Evolutionary conservation across 805 yeast genomes (phyloP), one percentile per base, ranked within the genome.

Genomic region (Yarrowia bubula): DNA sequence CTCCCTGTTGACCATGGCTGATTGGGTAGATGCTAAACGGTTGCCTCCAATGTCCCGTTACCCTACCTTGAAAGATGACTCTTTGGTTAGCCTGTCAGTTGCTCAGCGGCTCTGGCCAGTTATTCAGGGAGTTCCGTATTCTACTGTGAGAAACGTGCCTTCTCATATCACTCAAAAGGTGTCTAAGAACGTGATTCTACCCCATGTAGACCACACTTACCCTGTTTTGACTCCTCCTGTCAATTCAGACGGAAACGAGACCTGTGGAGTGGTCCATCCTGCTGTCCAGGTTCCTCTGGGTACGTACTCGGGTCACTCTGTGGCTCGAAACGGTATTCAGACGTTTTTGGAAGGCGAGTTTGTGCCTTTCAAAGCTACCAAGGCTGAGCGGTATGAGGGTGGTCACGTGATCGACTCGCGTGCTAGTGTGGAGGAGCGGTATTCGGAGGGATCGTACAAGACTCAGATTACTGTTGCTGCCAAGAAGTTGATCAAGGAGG

Each of bases 181-280:
- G 7, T 17, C 33, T 11, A 42, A 58, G 35, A 28, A 44, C 43
- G 43, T 44, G 14, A 35, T 43, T 43, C 18, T 58, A 4, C 64
- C 64, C 4, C n/a, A 41, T 14, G 51, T 43, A 8, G n/a, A 22
- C 5, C 32, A 28, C 4, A 43, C 51, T 3, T 58, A 58, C 51
- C 64, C 64, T 35, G 64, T 58, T 4, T 35, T 58, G 10, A 58
- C 64, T 43, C 50, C 64, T 18, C 64, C 64, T 14, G 43, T 58
- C 28, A 37, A 58, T 14, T 43, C 51, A 8, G 64, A 58, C 10
- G 64, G 64, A 33, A 58, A 58, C 35, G 51, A 58, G 35, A 43
- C 50, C 3, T 32, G 42, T 58, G 64, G 64, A 32, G 51, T 58
- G 5, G 18, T 58, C 3, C 64, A 58, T 22, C 64, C 64, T n/a